Conservation (phyloP, 306 rosid genomes). For the Pterocarpus santalinus region DNA sequence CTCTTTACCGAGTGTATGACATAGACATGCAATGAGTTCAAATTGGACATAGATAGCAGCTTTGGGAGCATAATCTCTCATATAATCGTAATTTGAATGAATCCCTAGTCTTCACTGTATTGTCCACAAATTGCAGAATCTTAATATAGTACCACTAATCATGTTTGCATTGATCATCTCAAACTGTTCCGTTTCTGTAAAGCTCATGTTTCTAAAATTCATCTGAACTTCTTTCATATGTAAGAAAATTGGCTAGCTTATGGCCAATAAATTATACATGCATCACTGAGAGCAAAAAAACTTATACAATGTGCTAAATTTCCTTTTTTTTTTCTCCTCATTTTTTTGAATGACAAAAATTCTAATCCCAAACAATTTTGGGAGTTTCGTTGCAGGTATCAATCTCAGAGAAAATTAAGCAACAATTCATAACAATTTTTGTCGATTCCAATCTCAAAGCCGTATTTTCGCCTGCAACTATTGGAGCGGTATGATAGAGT, state of each 20-base stretch:
- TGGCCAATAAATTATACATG: background rate
- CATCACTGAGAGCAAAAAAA: background rate
- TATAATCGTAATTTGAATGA: background rate
- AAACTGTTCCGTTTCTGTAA: constrained; percentile 14
- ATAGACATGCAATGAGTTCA: constrained; percentile 12
- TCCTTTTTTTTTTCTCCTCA: background rate
- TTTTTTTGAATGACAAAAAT: constrained; percentile 9
- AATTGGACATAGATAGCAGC: background rate
- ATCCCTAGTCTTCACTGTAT: background rate
- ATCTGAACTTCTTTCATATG: constrained; percentile 26
- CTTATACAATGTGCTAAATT: background rate
- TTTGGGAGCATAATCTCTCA: background rate
- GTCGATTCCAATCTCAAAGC: constrained; percentile 62
- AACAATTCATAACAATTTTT: constrained; percentile 37
- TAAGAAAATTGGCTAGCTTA: background rate
- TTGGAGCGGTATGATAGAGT: constrained; percentile 70
- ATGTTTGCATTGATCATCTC: constrained; percentile 8
- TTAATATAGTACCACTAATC: background rate
- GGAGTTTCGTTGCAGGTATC: constrained; percentile 50
- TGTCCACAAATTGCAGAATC: constrained; percentile 20
- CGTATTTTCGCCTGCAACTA: constrained; percentile 79
- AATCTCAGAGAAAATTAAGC: constrained; percentile 48
- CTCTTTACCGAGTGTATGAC: constrained; percentile 9
- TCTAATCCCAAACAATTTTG: background rate
- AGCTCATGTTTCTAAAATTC: constrained; percentile 6